phyloP scores from a whole-genome alignment of 352 stramenopile genomes.

The Globisporangium alternatum region DNA sequence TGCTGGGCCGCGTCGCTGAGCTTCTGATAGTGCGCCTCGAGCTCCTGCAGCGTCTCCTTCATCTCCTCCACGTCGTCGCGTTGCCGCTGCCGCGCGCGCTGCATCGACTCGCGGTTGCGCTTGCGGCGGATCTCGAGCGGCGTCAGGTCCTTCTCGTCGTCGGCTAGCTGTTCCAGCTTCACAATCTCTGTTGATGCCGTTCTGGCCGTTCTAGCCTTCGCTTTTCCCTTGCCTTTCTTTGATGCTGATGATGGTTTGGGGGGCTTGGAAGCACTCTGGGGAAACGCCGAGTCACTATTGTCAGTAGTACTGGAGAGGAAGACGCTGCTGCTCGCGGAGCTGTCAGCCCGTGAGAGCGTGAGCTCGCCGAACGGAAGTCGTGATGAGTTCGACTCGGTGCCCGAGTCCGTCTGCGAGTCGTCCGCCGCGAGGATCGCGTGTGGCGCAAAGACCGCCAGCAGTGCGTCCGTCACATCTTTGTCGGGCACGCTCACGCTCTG shows the following conservation, averaged over 20 bases:
- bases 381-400: conserved; percentile 12
- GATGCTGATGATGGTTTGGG: neutral
- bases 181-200: neutral
- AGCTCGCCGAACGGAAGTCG: conserved; percentile 4
- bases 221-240: conserved; percentile 12
- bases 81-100: conserved; percentile 40
- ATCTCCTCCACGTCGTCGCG: conserved; percentile 49
- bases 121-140: conserved; percentile 50
- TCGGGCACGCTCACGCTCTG: conserved; percentile 13
- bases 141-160: conserved; percentile 36
- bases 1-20: conserved; percentile 35
- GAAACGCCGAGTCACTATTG: conserved; percentile 1
- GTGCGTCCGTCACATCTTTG: conserved; percentile 24
- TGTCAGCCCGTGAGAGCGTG: conserved; percentile 2
- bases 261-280: neutral
- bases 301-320: neutral
- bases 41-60: conserved; percentile 41
- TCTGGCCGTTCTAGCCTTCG: neutral
- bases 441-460: conserved; percentile 26
- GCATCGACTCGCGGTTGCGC: conserved; percentile 57
- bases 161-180: conserved; percentile 9
- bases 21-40: conserved; percentile 42
- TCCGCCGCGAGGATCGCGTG: conserved; percentile 21
- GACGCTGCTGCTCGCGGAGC: neutral
- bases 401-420: conserved; percentile 29